Conservation (phyloP, 2,329 filamentous ascomycete genomes). For the Paecilomyces variotii region DNA sequence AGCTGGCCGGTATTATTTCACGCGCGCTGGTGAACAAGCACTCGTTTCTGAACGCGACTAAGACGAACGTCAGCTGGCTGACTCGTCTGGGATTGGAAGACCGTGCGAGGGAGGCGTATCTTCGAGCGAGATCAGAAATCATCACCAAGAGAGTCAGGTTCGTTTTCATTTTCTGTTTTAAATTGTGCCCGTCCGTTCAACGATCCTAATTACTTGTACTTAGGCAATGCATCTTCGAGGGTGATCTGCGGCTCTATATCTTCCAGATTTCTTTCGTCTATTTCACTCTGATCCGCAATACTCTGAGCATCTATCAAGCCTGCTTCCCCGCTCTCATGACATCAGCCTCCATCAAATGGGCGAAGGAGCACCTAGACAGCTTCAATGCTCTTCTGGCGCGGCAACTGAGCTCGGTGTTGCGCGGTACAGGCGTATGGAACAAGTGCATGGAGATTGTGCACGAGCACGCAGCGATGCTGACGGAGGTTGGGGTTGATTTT, state of each 20-base stretch:
- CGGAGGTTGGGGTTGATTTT: slow-evolving; percentile 86
- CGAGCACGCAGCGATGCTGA: slow-evolving; percentile 70
- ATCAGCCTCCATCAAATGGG: slow-evolving; percentile 95
- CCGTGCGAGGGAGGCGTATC: slow-evolving; percentile 75
- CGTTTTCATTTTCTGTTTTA: slow-evolving; percentile 14
- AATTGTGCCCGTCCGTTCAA: not conserved
- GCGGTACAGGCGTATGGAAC: slow-evolving; percentile 66
- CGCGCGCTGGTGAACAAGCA: slow-evolving; percentile 71
- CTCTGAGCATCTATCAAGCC: slow-evolving; percentile 75
- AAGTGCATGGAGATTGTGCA: slow-evolving; percentile 76
- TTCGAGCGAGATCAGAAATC: slow-evolving; percentile 67
- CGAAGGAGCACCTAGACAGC: slow-evolving; percentile 85
- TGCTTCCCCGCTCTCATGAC: slow-evolving; percentile 83
- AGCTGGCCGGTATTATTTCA: slow-evolving; percentile 67
- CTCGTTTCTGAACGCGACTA: slow-evolving; percentile 67
- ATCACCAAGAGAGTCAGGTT: slow-evolving; percentile 80
- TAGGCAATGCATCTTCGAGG: slow-evolving; percentile 91
- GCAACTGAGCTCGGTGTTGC: slow-evolving; percentile 80
- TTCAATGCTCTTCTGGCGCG: slow-evolving; percentile 78
- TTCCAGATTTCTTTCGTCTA: slow-evolving; percentile 94
- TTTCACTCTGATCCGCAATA: slow-evolving; percentile 90
- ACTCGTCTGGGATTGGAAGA: slow-evolving; percentile 84
- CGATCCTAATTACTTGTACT: slow-evolving; percentile 14
- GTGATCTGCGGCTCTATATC: slow-evolving; percentile 85
- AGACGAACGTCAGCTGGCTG: slow-evolving; percentile 75